Percentiles rank a stretch among this genome's conserved stretches.
phyloP scores from a whole-genome alignment of 768 basidiomycete genomes.

The Lactifluus echinatus region DNA sequence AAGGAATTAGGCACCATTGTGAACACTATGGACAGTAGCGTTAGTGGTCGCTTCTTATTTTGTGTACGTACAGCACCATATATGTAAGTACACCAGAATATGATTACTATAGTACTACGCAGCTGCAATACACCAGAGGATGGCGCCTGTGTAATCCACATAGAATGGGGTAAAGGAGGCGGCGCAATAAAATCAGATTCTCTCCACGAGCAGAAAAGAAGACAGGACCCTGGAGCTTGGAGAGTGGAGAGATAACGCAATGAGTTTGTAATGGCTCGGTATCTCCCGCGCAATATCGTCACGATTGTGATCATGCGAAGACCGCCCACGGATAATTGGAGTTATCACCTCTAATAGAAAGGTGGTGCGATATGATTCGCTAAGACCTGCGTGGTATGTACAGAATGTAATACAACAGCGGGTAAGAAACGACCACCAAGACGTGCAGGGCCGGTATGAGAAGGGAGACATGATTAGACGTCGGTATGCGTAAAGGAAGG shows the following conservation, averaged over 20 bases:
- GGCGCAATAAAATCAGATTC: background rate
- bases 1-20: too few species aligned
- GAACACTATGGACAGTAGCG: too few species aligned
- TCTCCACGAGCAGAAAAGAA: background rate
- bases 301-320: background rate
- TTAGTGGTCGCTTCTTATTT: too few species aligned
- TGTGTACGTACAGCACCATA: background rate
- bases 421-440: background rate
- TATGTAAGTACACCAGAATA: background rate
- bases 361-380: background rate
- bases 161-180: too few species aligned
- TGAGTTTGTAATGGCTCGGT: background rate
- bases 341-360: background rate
- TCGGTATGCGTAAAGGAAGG: background rate
- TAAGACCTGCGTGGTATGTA: background rate
- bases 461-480: background rate
- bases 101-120: too few species aligned
- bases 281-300: background rate
- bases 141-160: background rate
- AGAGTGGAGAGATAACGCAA: background rate
- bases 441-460: background rate
- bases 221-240: background rate
- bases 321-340: background rate
- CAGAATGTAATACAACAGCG: constrained; percentile 5
- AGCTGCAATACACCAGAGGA: too few species aligned